A percentile compares a stretch with the other conserved stretches of the same genome.
Evolutionary conservation across 805 yeast genomes (phyloP).

Genomic region (Diddensiella transvaalensis): DNA sequence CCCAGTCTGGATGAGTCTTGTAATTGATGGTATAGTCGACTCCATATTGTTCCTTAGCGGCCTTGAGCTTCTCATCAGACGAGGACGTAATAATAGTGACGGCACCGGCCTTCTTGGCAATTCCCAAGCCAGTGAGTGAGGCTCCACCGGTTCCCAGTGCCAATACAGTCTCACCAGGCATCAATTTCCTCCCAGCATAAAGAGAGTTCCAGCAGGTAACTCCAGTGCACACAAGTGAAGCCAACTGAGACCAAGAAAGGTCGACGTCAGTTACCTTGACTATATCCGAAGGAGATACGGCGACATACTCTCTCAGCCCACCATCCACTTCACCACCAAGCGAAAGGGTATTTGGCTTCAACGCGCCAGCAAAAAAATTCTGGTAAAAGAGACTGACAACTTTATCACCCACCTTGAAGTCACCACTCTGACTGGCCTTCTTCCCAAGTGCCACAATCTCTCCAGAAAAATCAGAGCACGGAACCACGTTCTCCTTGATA

Average conservation of each 20-base stretch:
- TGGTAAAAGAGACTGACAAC: slow-evolving; percentile 10
- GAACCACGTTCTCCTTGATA: slow-evolving; percentile 7
- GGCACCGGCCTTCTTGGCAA: slow-evolving; percentile 18
- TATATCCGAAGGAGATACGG: background rate
- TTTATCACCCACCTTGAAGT: slow-evolving; percentile 6
- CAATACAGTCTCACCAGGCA: slow-evolving; percentile 13
- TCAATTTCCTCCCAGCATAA: slow-evolving; percentile 5
- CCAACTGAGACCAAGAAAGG: slow-evolving; percentile 13
- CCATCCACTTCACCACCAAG: slow-evolving; percentile 15
- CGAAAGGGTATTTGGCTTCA: background rate
- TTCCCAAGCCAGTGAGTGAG: slow-evolving; percentile 9
- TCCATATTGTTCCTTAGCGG: slow-evolving; percentile 6
- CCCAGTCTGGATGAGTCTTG: slow-evolving; percentile 11
- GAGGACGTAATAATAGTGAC: slow-evolving; percentile 13
- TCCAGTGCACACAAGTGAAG: slow-evolving; percentile 13
- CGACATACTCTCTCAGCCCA: slow-evolving; percentile 11
- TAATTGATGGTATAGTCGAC: slow-evolving; percentile 12
- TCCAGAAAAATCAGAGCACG: slow-evolving; percentile 16
- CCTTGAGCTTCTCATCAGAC: slow-evolving; percentile 14
- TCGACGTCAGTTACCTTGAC: slow-evolving; percentile 8
- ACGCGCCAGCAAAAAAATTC: background rate
- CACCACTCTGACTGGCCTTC: background rate
- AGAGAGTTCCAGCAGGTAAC: slow-evolving; percentile 15
- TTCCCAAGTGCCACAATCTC: slow-evolving; percentile 10
- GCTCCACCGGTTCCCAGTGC: slow-evolving; percentile 17